Evolutionary conservation across 2,329 filamentous ascomycete genomes (phyloP).

Genomic region (Westerdykella aurantiaca): DNA sequence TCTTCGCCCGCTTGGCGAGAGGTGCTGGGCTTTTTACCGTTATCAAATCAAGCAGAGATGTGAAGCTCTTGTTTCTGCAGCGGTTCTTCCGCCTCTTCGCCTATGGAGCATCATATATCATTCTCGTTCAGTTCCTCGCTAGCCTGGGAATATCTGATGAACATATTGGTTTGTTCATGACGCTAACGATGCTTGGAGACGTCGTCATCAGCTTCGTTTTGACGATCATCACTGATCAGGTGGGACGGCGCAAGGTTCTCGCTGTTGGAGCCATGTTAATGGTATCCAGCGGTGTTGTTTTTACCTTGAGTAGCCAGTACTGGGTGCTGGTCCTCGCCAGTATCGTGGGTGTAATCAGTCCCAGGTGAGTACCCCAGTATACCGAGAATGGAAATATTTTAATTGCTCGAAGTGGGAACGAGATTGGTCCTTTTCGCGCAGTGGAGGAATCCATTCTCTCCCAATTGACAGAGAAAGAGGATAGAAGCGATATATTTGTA

Average conservation of each 20-base stretch:
- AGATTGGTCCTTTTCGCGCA: slow-evolving; percentile 26
- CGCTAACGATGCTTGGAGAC: slow-evolving; percentile 24
- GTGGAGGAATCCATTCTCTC: slow-evolving; percentile 23
- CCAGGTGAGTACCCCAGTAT: slow-evolving; percentile 2
- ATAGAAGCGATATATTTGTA: slow-evolving; percentile 17
- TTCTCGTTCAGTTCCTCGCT: slow-evolving; percentile 19
- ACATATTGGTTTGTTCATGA: slow-evolving; percentile 24
- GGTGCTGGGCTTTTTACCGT: slow-evolving; percentile 5
- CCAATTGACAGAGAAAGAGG: slow-evolving; percentile 12
- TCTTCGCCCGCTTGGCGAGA: not conserved
- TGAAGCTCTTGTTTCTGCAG: slow-evolving; percentile 15
- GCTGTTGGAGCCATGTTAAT: slow-evolving; percentile 16
- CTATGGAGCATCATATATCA: slow-evolving; percentile 16
- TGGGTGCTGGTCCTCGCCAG: slow-evolving; percentile 18
- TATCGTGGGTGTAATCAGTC: slow-evolving; percentile 20
- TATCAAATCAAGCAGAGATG: slow-evolving; percentile 5
- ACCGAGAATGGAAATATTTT: not conserved
- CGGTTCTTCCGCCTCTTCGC: slow-evolving; percentile 21
- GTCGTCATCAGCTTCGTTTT: slow-evolving; percentile 17
- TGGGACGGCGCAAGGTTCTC: slow-evolving; percentile 18
- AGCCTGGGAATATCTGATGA: slow-evolving; percentile 14
- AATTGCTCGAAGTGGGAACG: slow-evolving; percentile 11
- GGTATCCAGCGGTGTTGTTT: slow-evolving; percentile 15
- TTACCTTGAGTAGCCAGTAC: slow-evolving; percentile 15
- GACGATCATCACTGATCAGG: slow-evolving; percentile 19